Evolutionary conservation across 139 green algal genomes (phyloP).

Genomic region (Parachlorella kessleri): DNA sequence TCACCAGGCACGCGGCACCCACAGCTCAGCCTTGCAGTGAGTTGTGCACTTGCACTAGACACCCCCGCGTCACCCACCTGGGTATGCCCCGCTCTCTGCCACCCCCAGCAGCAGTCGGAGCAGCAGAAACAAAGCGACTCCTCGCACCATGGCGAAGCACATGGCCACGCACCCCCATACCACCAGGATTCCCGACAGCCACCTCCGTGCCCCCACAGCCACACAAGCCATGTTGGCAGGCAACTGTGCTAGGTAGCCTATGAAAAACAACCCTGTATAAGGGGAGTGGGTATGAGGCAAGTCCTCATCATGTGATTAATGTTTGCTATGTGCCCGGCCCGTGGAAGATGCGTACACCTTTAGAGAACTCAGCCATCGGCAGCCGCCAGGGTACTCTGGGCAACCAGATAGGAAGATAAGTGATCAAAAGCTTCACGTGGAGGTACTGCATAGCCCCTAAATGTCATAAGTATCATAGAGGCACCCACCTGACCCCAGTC

Average conservation of each 20-base stretch:
- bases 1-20: no score
- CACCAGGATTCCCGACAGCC: slow-evolving; percentile 45
- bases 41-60: no score
- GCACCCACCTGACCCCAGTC: slow-evolving; percentile 44
- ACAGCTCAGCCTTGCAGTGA: no score
- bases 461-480: slow-evolving; percentile 7
- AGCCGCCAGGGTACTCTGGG: no score
- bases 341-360: no score
- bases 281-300: not conserved
- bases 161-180: slow-evolving; percentile 53
- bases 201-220: slow-evolving; percentile 42
- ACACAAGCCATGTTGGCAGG: slow-evolving; percentile 22
- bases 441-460: not conserved
- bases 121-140: slow-evolving; percentile 40
- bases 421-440: no score
- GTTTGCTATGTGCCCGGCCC: no score
- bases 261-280: slow-evolving; percentile 57
- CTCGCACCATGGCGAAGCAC: slow-evolving; percentile 38
- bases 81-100: no score
- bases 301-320: no score
- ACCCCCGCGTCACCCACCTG: slow-evolving; percentile 6
- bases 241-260: slow-evolving; percentile 58
- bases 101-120: slow-evolving; percentile 35
- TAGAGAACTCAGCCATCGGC: no score
- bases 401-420: no score